Evolutionary conservation across 2,329 filamentous ascomycete genomes (phyloP).

Genomic region (Sporothrix dimorphospora): DNA sequence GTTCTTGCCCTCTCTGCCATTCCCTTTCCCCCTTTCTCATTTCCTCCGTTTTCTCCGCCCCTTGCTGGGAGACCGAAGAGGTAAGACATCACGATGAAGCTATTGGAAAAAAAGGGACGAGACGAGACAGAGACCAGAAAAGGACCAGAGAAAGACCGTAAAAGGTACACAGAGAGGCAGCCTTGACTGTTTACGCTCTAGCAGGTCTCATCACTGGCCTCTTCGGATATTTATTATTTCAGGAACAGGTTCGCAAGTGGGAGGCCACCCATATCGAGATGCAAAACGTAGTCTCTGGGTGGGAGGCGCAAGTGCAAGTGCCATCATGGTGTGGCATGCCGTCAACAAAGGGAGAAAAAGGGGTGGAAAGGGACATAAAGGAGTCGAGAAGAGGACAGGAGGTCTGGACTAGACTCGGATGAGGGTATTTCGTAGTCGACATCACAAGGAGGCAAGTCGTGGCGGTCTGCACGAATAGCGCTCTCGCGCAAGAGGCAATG

Average conservation of each 20-base stretch:
- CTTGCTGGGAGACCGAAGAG: background rate
- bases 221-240: background rate
- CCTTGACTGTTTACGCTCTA: slow-evolving; percentile 10
- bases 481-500: background rate
- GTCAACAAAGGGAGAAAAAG: background rate
- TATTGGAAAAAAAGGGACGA: background rate
- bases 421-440: background rate
- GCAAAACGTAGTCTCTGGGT: background rate
- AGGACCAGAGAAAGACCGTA: background rate
- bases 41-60: background rate
- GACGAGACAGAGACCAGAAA: background rate
- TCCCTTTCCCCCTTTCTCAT: background rate
- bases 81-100: background rate
- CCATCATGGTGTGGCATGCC: background rate
- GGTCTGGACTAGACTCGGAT: background rate
- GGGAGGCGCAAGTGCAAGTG: background rate
- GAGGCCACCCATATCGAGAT: background rate
- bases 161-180: background rate
- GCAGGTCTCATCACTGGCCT: background rate
- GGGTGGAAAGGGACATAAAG: background rate
- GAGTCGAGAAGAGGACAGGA: background rate
- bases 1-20: no score
- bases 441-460: background rate
- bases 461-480: background rate
- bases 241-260: background rate